Evolutionary conservation across 2,329 filamentous ascomycete species (phyloP).

Genomic region (Claviceps africana): DNA sequence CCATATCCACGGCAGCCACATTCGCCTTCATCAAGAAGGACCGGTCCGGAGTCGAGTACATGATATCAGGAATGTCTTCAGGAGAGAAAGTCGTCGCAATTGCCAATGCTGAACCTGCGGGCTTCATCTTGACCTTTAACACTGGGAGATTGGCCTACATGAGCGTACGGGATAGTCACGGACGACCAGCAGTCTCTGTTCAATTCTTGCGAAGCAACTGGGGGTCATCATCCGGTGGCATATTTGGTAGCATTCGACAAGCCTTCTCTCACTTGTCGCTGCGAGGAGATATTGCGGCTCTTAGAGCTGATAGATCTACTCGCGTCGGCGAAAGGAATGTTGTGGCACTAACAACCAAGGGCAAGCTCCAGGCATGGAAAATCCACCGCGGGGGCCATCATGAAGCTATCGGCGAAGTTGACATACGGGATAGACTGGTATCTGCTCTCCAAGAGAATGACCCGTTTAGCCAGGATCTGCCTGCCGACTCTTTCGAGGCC

Average conservation of each 20-base stretch:
- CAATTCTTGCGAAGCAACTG: slow-evolving; percentile 57
- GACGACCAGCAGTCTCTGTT: slow-evolving; percentile 64
- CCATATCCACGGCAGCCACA: slow-evolving; percentile 75
- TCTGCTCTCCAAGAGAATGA: slow-evolving; percentile 44
- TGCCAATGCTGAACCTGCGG: slow-evolving; percentile 69
- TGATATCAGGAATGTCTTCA: slow-evolving; percentile 58
- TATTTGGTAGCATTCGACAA: slow-evolving; percentile 71
- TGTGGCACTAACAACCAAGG: slow-evolving; percentile 63
- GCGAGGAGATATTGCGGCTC: slow-evolving; percentile 66
- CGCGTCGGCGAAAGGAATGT: slow-evolving; percentile 75
- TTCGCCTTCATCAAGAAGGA: slow-evolving; percentile 73
- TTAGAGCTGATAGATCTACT: slow-evolving; percentile 56
- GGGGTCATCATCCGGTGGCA: slow-evolving; percentile 43
- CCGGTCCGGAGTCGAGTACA: slow-evolving; percentile 63
- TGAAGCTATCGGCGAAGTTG: slow-evolving; percentile 56
- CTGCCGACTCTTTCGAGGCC: slow-evolving; percentile 51
- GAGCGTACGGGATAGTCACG: slow-evolving; percentile 73
- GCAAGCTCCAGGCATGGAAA: slow-evolving; percentile 72
- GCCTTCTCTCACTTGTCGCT: slow-evolving; percentile 56
- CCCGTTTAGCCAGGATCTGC: slow-evolving; percentile 31
- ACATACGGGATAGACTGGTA: slow-evolving; percentile 52
- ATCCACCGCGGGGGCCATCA: slow-evolving; percentile 79
- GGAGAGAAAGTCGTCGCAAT: slow-evolving; percentile 68
- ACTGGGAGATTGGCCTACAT: slow-evolving; percentile 78
- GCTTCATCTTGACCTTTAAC: slow-evolving; percentile 74